Evolutionary conservation across 805 yeast species (phyloP).

Genomic region (Pichia eremophila): DNA sequence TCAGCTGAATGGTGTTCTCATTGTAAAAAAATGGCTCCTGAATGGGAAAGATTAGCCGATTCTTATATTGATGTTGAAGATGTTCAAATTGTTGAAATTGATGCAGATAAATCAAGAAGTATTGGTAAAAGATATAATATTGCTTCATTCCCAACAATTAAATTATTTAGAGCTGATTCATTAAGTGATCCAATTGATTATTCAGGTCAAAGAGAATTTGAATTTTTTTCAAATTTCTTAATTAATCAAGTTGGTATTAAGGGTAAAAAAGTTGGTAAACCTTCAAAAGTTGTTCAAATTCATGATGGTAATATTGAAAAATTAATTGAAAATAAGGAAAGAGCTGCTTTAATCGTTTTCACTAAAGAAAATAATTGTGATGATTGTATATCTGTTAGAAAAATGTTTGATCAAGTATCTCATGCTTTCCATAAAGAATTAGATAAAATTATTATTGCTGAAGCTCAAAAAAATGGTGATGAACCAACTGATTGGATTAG

Average conservation of each 20-base stretch:
- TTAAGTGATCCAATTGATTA: slow-evolving; percentile 42
- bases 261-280: slow-evolving; percentile 9
- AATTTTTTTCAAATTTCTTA: slow-evolving; percentile 42
- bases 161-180: slow-evolving; percentile 43
- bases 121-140: slow-evolving; percentile 42
- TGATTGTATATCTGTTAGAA: slow-evolving; percentile 44
- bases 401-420: slow-evolving; percentile 42
- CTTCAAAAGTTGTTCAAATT: slow-evolving; percentile 18
- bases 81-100: slow-evolving; percentile 35
- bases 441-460: slow-evolving; percentile 33
- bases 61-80: slow-evolving; percentile 14
- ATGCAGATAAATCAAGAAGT: slow-evolving; percentile 49
- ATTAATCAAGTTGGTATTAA: slow-evolving; percentile 28
- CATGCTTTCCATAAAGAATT: slow-evolving; percentile 33
- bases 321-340: slow-evolving; percentile 25
- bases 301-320: slow-evolving; percentile 23
- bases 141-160: slow-evolving; percentile 58
- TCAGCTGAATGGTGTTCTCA: slow-evolving; percentile 71
- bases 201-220: slow-evolving; percentile 43
- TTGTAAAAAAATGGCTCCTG: slow-evolving; percentile 50
- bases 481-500: slow-evolving; percentile 35
- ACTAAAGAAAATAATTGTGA: slow-evolving; percentile 34
- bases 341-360: slow-evolving; percentile 42
- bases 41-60: slow-evolving; percentile 26
- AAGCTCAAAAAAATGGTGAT: slow-evolving; percentile 38